A percentile compares a stretch with the other conserved stretches of the same genome.
Conservation (phyloP, 192 early-diverging fungal species). For the Coemansia sp. region DNA sequence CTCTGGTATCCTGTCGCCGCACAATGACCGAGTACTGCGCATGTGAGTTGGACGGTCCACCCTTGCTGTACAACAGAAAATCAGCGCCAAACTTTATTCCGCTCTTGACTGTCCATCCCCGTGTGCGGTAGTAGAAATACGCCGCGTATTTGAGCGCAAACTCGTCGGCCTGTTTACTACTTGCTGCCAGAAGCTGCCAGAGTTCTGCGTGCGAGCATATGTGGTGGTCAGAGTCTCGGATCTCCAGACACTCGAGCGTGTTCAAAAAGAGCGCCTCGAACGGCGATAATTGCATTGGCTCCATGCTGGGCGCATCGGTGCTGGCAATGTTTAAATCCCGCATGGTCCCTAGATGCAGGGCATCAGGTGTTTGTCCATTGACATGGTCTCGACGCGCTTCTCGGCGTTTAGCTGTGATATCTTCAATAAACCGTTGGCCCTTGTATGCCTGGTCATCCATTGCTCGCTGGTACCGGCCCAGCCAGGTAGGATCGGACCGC, state of each 20-base stretch:
- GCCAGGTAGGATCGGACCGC: conserved; percentile 78
- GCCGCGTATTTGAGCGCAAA: conserved; percentile 72
- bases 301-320: conserved; percentile 31
- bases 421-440: conserved; percentile 18
- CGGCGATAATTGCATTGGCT: conserved; percentile 68
- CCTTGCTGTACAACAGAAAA: conserved; percentile 56
- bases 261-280: conserved; percentile 76
- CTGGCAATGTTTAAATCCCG: conserved; percentile 9
- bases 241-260: conserved; percentile 58
- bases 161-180: conserved; percentile 15
- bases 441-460: neutral
- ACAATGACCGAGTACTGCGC: conserved; percentile 42
- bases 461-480: conserved; percentile 27
- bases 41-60: conserved; percentile 38
- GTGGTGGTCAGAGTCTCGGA: conserved; percentile 27
- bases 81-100: conserved; percentile 86
- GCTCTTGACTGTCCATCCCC: conserved; percentile 79
- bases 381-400: conserved; percentile 11
- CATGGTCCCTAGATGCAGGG: neutral
- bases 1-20: neutral
- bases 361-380: neutral
- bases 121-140: conserved; percentile 79
- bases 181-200: conserved; percentile 12
- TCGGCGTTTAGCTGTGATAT: conserved; percentile 35
- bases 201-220: conserved; percentile 10